These are phyloP conservation scores for Pseudozyma hubeiensis DNA, from an alignment of 1,284 basidiomycete genomes.

Conservation along the genomic window DNA sequence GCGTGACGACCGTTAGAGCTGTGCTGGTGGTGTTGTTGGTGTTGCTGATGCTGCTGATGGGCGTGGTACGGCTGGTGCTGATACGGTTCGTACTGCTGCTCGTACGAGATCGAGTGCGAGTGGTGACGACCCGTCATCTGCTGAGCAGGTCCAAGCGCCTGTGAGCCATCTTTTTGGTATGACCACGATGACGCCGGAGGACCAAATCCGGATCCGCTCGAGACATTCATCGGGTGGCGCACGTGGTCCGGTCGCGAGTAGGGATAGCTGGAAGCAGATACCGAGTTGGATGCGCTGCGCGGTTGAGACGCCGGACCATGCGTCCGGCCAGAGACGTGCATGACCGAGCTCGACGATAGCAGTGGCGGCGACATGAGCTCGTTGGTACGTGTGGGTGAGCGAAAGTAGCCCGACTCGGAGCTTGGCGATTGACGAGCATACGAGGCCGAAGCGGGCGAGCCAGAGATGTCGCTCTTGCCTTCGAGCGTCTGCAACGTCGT, in stretches of 20 bases:
- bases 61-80: constrained; percentile 1
- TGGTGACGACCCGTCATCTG: constrained; percentile 17
- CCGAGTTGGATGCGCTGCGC: constrained; percentile 46
- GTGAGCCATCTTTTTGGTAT: constrained; percentile 16
- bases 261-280: constrained; percentile 51
- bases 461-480: constrained; percentile 32
- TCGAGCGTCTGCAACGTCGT: constrained; percentile 26
- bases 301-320: constrained; percentile 29
- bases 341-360: constrained; percentile 25
- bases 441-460: constrained; percentile 35
- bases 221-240: constrained; percentile 19
- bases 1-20: background rate
- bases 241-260: constrained; percentile 47
- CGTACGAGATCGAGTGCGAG: constrained; percentile 30
- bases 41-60: constrained; percentile 1
- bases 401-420: constrained; percentile 41
- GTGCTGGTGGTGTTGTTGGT: constrained; percentile 9
- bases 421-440: constrained; percentile 35
- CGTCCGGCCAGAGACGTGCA: constrained; percentile 32
- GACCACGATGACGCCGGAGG: constrained; percentile 17
- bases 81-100: constrained; percentile 19
- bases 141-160: constrained; percentile 10
- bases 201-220: constrained; percentile 6
- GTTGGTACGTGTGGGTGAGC: constrained; percentile 27
- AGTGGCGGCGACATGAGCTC: constrained; percentile 36